Evolutionary conservation across 2,329 filamentous ascomycete genomes (phyloP), one percentile per base, ranked within the genome.

Genomic region (Pyrenochaeta sp.): DNA sequence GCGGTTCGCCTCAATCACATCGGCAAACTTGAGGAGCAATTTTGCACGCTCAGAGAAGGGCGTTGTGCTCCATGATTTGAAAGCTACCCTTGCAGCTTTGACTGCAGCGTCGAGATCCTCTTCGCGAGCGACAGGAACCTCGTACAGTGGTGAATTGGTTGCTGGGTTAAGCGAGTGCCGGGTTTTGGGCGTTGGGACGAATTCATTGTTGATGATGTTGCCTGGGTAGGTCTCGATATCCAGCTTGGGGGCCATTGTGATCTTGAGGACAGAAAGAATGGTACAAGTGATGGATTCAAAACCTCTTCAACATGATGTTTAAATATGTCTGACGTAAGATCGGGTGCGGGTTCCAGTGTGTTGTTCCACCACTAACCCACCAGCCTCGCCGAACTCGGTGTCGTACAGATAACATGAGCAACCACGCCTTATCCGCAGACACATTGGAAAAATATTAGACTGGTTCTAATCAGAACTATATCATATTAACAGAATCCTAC

Each of bases 81-180:
- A 79, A 0, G 81, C 81, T 36, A 59, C 59, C 30, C 75, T 72
- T 7, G 79, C 82, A 11, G 77, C 76, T 3, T 68, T 61, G 7
- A 84, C 78, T 6, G 82, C 81, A 9, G 61, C 65, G 53, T 85
- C 78, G 36, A 85, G 74, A 51, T 85, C 82, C 21, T 76, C 67
- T 14, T 69, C 67, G 0, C 77, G 79, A 2, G 78, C 73, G 6
- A 84, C 64, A 0, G 82, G 82, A 0, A 83, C 82, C 20, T 79
- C 75, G 1, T 77, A 76, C 40, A 82, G 79, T 2, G 77, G 67
- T 43, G 80, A 68, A 5, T 75, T 68, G 1, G 78, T 84, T 7
- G 82, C 77, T 0, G 82, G 82, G 61, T 85, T 81, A 58, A 83
- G 73, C 23, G 76, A 74, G 54, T 79, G 75, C 17, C 79, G 76